Evolutionary conservation across 805 yeast genomes (phyloP), one percentile per base, ranked within the genome.

Genomic region (Metschnikowia cubensis): DNA sequence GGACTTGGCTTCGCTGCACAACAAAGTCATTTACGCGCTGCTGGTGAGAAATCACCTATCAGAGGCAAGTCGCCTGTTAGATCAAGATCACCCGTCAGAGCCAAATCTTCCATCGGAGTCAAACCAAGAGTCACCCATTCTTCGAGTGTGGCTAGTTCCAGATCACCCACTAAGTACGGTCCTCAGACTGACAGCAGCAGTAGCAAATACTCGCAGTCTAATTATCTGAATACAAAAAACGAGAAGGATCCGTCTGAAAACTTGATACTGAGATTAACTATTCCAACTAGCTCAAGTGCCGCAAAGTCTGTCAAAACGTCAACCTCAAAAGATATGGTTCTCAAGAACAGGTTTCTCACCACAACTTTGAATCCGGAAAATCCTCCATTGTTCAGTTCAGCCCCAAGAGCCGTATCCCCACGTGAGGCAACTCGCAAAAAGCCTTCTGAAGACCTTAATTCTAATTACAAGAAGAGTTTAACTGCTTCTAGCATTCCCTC

Each of bases 351-450:
- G 49, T 69, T 72, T 47, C 60, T 71, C 33, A 66, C 74, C 0
- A 69, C 74, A 1, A 64, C 69, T 6, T 58, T 72, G 20, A 68
- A 68, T 21, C 70, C 74, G 0, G 59, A 63, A 3, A 65, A 64
- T 11, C 63, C 66, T 7, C 62, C 67, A 5, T 54, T 50, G 25
- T 60, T 68, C 32, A 60, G 37, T 15, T 42, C 37, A 10, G 58
- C 36, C 38, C 37, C 32, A 21, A 36, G 50, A 44, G 17, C 42
- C 35, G 51, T 15, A 55, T 57, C 45, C 7, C 45, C 45, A 14
- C 36, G 29, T n/a, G 15, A 52, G 48, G 41, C 57, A 50, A 45
- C 45, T 57, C 13, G 48, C 52, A 7, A 37, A 48, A 21, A 54
- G 48, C 17, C 57, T 6, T 14, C 46, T 22, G 35, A 51, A 42